Percentiles rank a stretch among this genome's conserved stretches.
Conservation (phyloP, 2,329 filamentous ascomycete species). For the Trichoderma breve region DNA sequence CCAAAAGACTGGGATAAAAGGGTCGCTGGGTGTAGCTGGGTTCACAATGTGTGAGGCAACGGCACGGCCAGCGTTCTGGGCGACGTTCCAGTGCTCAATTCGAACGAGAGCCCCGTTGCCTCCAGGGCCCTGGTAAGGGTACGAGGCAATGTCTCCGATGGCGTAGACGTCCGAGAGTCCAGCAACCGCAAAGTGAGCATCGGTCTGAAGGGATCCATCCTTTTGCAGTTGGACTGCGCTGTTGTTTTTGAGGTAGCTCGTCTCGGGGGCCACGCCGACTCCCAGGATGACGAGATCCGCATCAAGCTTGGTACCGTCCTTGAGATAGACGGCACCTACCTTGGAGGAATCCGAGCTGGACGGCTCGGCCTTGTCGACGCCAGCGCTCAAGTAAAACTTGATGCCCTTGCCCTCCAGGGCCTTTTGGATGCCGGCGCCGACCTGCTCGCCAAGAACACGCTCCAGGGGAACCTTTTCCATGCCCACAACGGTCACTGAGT, state of each 20-base stretch:
- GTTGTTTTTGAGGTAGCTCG: slow-evolving; percentile 76
- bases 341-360: slow-evolving; percentile 64
- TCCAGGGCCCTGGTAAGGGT: slow-evolving; percentile 88
- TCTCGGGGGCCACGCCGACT: slow-evolving; percentile 83
- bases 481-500: slow-evolving; percentile 81
- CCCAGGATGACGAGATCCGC: slow-evolving; percentile 91
- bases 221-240: slow-evolving; percentile 66
- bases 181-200: slow-evolving; percentile 74
- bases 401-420: slow-evolving; percentile 81
- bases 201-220: slow-evolving; percentile 81
- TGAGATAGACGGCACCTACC: slow-evolving; percentile 78
- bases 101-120: slow-evolving; percentile 70
- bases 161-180: slow-evolving; percentile 84
- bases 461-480: slow-evolving; percentile 86
- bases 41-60: slow-evolving; percentile 76
- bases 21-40: slow-evolving; percentile 55
- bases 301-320: slow-evolving; percentile 79
- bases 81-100: slow-evolving; percentile 99
- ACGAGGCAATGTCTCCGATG: slow-evolving; percentile 91
- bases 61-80: slow-evolving; percentile 83
- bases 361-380: slow-evolving; percentile 78
- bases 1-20: slow-evolving; percentile 96
- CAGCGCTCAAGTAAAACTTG: slow-evolving; percentile 79
- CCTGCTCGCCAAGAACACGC: slow-evolving; percentile 75
- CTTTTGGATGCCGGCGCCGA: slow-evolving; percentile 78